Percentiles rank a stretch among this genome's conserved stretches.
Evolutionary conservation across 2,329 filamentous ascomycete genomes (phyloP).

Genomic region (Alternaria novae-zelandiae): DNA sequence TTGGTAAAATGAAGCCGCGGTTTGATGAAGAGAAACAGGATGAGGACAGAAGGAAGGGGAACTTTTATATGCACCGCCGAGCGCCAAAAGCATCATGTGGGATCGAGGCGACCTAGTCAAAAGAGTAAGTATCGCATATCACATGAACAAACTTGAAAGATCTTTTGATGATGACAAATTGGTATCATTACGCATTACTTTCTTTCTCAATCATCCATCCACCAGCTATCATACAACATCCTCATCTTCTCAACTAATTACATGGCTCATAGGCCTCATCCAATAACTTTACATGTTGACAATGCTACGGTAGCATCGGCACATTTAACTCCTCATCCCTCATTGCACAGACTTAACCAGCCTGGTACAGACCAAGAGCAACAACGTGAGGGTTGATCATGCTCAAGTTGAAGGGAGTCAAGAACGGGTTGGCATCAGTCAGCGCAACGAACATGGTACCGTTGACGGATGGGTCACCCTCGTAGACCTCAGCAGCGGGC

Average conservation of each 20-base stretch:
- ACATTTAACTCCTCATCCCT: neutral
- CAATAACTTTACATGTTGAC: neutral
- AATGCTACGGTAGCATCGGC: neutral
- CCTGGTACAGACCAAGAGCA: conserved; percentile 77
- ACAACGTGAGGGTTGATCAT: conserved; percentile 78
- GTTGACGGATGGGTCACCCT: conserved; percentile 73
- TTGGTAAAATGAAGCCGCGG: no score
- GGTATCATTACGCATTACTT: conserved; percentile 15
- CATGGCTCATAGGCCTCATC: conserved; percentile 5
- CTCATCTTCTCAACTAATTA: neutral
- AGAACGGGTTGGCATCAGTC: conserved; percentile 70
- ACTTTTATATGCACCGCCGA: no score
- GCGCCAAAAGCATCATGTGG: no score
- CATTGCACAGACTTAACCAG: conserved; percentile 61
- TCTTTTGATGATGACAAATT: neutral
- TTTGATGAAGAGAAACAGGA: no score
- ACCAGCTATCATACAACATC: conserved; percentile 8
- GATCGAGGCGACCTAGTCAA: no score
- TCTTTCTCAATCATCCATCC: neutral
- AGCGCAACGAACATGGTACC: conserved; percentile 81
- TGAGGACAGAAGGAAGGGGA: no score
- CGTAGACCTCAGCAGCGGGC: conserved; percentile 71
- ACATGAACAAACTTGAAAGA: neutral
- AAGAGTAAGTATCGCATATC: neutral
- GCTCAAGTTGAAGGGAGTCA: conserved; percentile 79